Conservation (phyloP, 164 flowering plant genomes). For the Echeveria elegans region DNA sequence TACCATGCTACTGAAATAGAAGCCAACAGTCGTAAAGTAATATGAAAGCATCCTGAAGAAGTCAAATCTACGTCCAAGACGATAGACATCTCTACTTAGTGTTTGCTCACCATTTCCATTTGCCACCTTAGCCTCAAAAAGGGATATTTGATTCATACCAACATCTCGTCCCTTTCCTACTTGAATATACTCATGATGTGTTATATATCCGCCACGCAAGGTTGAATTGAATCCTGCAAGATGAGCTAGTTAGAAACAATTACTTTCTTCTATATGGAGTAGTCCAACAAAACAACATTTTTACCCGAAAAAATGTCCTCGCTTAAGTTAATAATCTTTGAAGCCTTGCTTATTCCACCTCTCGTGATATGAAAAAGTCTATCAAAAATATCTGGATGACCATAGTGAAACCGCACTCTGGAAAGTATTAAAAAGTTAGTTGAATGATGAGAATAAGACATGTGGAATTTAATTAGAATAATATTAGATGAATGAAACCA, state of each 20-base stretch:
- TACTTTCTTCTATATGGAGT: neutral
- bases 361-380: constrained; percentile 88
- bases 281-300: neutral
- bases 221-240: constrained; percentile 81
- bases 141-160: constrained; percentile 95
- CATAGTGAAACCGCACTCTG: constrained; percentile 98
- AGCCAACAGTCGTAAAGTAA: constrained; percentile 93
- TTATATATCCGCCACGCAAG: constrained; percentile 73
- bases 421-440: neutral
- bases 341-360: constrained; percentile 98
- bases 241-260: constrained; percentile 1
- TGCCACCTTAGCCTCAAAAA: constrained; percentile 93
- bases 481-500: too few relatives aligned
- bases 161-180: constrained; percentile 98
- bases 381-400: constrained; percentile 99
- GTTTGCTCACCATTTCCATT: constrained; percentile 99
- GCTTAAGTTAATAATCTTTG: constrained; percentile 81
- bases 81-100: constrained; percentile 88
- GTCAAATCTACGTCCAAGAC: constrained; percentile 96
- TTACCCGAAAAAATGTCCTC: constrained; percentile 95
- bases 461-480: neutral
- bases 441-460: neutral
- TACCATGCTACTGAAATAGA: constrained; percentile 98
- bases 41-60: constrained; percentile 93
- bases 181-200: constrained; percentile 97